Evolutionary conservation across 805 yeast genomes (phyloP), one percentile per base, ranked within the genome.

Genomic region (Wickerhamiella brachini): DNA sequence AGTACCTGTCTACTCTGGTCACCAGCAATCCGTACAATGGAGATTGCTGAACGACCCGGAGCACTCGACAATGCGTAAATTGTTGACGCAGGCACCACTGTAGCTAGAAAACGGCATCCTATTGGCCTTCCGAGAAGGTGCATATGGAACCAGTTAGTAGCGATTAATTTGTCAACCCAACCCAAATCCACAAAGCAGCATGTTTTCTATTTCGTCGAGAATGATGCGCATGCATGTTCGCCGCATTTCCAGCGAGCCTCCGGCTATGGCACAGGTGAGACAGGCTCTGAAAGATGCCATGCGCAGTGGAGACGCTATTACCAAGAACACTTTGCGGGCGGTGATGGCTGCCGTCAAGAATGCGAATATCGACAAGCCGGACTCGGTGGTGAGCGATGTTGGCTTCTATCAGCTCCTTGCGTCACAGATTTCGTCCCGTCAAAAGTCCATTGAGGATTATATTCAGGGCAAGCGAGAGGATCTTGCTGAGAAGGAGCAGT

Each of bases 1-100:
- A 57, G 38, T 1, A 56, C 47, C 1, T 34, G n/a, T 21, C 52
- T 21, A 4, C 58, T 47, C 5, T 58, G 76, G 0, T 87, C 70
- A 0, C 98, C 98, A 1, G 95, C 79, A 0, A 89, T 69, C 47
- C 98, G 71, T 3, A 93, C 73, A 1, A 93, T 86, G 0, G 88
- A 95, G 22, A 93, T 79, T 0, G 97, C 98, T 0, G 97, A 76
- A 53, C 82, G 73, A 0, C 87, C 80, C 0, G 84, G 78, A 8
- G 83, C 79, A 0, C 97, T 90, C 0, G 97, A 86, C 17, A 88
- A 68, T 0, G 98, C 98, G 69, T 83, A 93, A 1, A 93, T 81
- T 0, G 98, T 93, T 9, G 93, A 83, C 26, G 34, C 34, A 12
- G 17, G n/a, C 5, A 21, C 17, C 2, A 9, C 17, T 20, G 45